Evolutionary conservation across 331 rosid genomes (phyloP), one percentile per base, ranked within the genome.

Genomic region (Quercus phellos): DNA sequence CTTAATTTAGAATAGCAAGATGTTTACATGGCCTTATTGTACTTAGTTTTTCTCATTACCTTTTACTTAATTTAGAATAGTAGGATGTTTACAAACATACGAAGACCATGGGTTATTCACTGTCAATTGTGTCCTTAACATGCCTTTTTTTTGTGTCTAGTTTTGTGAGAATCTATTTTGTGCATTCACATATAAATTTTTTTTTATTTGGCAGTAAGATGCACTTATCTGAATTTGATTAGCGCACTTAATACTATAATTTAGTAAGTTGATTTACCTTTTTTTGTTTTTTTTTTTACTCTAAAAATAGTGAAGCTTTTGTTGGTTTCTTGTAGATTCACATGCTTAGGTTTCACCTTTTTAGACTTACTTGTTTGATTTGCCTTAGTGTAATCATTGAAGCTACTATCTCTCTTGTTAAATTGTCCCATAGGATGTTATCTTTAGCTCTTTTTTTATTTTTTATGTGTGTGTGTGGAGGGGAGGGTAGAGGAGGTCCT

Each of bases 1-100:
- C 14, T 50, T 55, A n/a, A 16, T 21, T 55, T 59, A 27, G 29
- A 16, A 16, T 27, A 34, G 32, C 26, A 26, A 14, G 21, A 29
- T 12, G 1, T 46, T 12, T 46, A 46, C 53, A 46, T 70, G 73
- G 29, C 68, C 75, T 46, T 80, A 55, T 79, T 68, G 22, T 75
- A 12, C 70, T 68, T 74, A 2, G 4, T 61, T 70, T 50, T 58
- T 42, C 55, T 54, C 54, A 9, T 58, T 19, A 2, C 55, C 55
- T 22, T 18, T 16, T 56, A 5, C 14, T 51, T 55, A 7, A 21
- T 32, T 42, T 59, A 27, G 38, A 16, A 16, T 27, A 18, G 16
- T n/a, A 14, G 3, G 21, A 29, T 46, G 14, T 46, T 46, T 46
- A 11, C 17, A 12, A 46, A 46, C 53, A 12, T 30, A 18, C 4